Evolutionary conservation across 2,329 filamentous ascomycete species (phyloP).

Genomic region (Colletotrichum chrysophilum): DNA sequence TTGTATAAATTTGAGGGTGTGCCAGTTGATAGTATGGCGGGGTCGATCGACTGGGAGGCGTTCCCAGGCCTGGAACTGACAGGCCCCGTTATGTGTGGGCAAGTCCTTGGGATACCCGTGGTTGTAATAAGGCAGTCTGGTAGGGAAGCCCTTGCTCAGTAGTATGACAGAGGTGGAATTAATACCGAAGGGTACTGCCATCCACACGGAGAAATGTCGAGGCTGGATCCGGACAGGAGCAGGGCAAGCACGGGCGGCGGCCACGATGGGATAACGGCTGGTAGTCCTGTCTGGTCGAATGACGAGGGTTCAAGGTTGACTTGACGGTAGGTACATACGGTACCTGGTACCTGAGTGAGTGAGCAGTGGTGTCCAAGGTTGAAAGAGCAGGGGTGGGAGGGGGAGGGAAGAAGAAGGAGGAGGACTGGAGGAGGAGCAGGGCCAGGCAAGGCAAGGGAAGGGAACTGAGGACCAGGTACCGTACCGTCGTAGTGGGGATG

Average conservation of each 20-base stretch:
- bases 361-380: conserved; percentile 28
- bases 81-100: conserved; percentile 45
- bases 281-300: neutral
- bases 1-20: conserved; percentile 44
- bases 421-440: neutral
- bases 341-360: conserved; percentile 43
- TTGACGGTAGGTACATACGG: conserved; percentile 7
- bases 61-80: conserved; percentile 40
- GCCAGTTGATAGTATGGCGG: conserved; percentile 42
- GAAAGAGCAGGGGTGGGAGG: neutral
- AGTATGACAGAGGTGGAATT: conserved; percentile 52
- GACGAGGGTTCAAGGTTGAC: conserved; percentile 6
- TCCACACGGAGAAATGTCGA: conserved; percentile 52
- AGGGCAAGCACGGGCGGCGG: conserved; percentile 44
- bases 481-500: conserved; percentile 38
- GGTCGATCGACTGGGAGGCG: conserved; percentile 38
- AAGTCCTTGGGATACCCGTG: conserved; percentile 28
- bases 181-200: conserved; percentile 49
- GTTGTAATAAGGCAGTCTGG: conserved; percentile 40
- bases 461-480: neutral
- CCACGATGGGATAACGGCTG: conserved; percentile 22
- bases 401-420: neutral
- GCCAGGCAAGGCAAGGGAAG: neutral
- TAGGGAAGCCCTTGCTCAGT: conserved; percentile 44
- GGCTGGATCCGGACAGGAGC: conserved; percentile 46